phyloP scores from a whole-genome alignment of 306 rosid genomes.

The Sophora flavescens region DNA sequence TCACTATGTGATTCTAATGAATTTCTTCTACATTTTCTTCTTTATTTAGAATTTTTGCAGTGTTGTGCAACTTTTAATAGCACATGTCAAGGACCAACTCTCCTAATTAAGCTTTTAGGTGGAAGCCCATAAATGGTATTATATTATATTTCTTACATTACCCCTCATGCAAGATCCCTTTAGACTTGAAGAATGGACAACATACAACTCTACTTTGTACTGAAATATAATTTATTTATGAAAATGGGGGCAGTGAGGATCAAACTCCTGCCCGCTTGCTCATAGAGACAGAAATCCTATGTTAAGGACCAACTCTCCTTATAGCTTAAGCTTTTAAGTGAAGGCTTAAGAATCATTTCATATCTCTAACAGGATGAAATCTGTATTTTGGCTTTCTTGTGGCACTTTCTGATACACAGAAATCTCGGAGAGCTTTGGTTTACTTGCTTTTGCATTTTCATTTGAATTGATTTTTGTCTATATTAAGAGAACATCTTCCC shows the following conservation, averaged over 20 bases:
- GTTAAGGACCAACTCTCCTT: neutral
- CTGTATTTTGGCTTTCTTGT: neutral
- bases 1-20: no score
- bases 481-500: neutral
- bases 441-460: neutral
- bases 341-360: neutral
- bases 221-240: no score
- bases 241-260: no score
- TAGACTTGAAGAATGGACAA: neutral
- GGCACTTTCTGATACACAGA: neutral
- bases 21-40: neutral
- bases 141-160: neutral
- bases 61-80: neutral
- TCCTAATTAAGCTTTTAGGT: neutral
- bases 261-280: neutral
- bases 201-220: neutral
- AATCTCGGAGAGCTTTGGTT: neutral
- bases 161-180: neutral
- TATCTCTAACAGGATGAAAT: slow-evolving; percentile 7
- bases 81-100: neutral
- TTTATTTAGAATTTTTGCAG: neutral
- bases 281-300: neutral
- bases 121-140: neutral
- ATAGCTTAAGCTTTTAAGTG: neutral
- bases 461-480: neutral